Evolutionary conservation across 805 yeast species (phyloP).

Genomic region (Lachancea dasiensis): DNA sequence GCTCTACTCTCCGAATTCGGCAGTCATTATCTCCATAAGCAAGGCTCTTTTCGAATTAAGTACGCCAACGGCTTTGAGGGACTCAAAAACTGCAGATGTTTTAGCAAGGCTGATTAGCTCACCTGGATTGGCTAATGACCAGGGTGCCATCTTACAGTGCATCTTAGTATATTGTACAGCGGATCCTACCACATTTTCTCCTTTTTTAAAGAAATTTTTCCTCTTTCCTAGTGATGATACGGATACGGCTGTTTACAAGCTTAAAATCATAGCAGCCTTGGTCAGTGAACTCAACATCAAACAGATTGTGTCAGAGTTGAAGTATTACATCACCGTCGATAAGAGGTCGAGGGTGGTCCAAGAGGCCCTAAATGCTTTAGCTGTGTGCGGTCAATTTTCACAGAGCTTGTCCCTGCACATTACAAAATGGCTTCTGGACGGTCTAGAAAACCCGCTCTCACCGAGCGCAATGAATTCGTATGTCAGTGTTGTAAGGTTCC

Average conservation of each 20-base stretch:
- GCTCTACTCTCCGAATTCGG: slow-evolving; percentile 46
- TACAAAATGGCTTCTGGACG: slow-evolving; percentile 56
- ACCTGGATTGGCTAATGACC: slow-evolving; percentile 32
- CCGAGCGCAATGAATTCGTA: slow-evolving; percentile 50
- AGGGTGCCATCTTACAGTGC: slow-evolving; percentile 41
- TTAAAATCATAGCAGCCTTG: slow-evolving; percentile 56
- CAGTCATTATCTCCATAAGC: slow-evolving; percentile 56
- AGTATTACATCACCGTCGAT: slow-evolving; percentile 42
- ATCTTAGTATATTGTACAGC: slow-evolving; percentile 34
- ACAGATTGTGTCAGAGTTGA: slow-evolving; percentile 53
- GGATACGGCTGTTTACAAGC: slow-evolving; percentile 44
- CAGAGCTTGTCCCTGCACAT: slow-evolving; percentile 47
- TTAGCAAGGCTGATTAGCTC: slow-evolving; percentile 40
- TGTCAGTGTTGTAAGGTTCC: slow-evolving; percentile 62
- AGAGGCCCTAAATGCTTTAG: slow-evolving; percentile 56
- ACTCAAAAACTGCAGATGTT: slow-evolving; percentile 44
- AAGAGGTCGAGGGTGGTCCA: slow-evolving; percentile 28
- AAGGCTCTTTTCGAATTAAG: slow-evolving; percentile 53
- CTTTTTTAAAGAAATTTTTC: slow-evolving; percentile 44
- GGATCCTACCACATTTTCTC: slow-evolving; percentile 33
- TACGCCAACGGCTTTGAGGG: slow-evolving; percentile 47
- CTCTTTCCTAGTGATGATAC: slow-evolving; percentile 50
- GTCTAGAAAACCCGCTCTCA: slow-evolving; percentile 34
- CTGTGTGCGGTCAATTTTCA: slow-evolving; percentile 48
- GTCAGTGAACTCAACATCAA: slow-evolving; percentile 48